These are phyloP conservation scores for Royoungia palumana DNA, from an alignment of 768 basidiomycete species.

Conservation along the genomic window DNA sequence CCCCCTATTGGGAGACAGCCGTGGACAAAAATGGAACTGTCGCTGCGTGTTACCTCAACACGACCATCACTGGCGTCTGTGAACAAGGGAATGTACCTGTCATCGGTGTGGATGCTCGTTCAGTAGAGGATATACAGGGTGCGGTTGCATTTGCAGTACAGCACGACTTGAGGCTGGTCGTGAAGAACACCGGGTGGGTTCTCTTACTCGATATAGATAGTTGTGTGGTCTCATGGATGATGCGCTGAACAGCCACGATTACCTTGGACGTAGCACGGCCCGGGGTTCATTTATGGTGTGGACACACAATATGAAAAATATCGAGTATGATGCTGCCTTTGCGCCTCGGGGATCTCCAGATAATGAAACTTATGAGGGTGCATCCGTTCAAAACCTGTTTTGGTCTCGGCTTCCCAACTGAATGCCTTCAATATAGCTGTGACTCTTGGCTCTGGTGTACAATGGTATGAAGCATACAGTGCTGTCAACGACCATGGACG, in stretches of 20 bases:
- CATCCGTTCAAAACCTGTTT: not conserved
- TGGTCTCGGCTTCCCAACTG: not conserved
- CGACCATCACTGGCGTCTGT: conserved; percentile 21
- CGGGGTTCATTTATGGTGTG: conserved; percentile 39
- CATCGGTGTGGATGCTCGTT: conserved; percentile 24
- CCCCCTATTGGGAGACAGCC: too few species aligned
- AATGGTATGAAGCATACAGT: conserved; percentile 46
- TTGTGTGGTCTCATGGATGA: not conserved
- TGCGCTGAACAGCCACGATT: conserved; percentile 35
- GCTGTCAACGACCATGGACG: conserved; percentile 38
- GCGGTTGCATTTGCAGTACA: conserved; percentile 23
- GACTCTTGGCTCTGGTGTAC: conserved; percentile 42
- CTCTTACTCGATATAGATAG: not conserved
- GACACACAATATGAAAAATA: conserved; percentile 42
- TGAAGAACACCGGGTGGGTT: conserved; percentile 30
- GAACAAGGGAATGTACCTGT: conserved; percentile 25
- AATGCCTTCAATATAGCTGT: conserved; percentile 26
- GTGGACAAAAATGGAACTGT: conserved; percentile 42
- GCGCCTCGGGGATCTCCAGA: conserved; percentile 31
- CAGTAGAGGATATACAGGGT: conserved; percentile 23
- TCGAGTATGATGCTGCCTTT: conserved; percentile 32
- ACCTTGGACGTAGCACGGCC: conserved; percentile 40
- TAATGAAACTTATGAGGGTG: conserved; percentile 23
- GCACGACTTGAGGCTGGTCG: conserved; percentile 20
- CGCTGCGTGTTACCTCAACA: conserved; percentile 32